Evolutionary conservation across 306 rosid species (phyloP).

Genomic region (Begonia loranthoides): DNA sequence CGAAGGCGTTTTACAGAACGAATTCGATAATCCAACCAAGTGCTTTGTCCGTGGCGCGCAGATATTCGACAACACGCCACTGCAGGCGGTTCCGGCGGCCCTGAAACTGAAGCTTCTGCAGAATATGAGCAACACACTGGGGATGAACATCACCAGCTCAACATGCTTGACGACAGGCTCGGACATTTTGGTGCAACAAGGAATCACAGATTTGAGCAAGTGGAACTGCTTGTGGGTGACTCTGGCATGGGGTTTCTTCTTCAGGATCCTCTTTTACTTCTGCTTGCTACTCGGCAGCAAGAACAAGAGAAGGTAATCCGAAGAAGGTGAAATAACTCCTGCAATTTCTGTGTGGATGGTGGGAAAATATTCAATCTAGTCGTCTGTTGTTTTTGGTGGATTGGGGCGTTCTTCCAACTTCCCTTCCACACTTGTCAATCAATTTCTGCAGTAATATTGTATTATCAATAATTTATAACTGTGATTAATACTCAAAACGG

Average conservation of each 20-base stretch:
- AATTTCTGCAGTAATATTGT: too few species aligned
- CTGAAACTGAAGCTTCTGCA: conserved; percentile 49
- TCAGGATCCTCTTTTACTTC: conserved; percentile 70
- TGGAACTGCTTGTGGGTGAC: conserved; percentile 83
- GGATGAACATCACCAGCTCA: conserved; percentile 38
- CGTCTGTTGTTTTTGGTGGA: too few species aligned
- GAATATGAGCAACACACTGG: conserved; percentile 49
- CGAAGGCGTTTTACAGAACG: conserved; percentile 72
- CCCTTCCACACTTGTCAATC: too few species aligned
- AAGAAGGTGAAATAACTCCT: too few species aligned
- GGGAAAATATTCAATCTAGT: too few species aligned
- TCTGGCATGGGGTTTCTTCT: conserved; percentile 87
- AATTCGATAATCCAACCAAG: conserved; percentile 39
- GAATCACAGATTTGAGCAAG: conserved; percentile 54
- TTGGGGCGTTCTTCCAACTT: too few species aligned
- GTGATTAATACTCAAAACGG: too few species aligned
- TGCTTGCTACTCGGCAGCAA: conserved; percentile 66
- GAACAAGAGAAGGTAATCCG: conserved; percentile 59
- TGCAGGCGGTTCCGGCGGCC: conserved; percentile 24
- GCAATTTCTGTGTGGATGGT: too few species aligned
- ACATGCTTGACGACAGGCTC: conserved; percentile 74
- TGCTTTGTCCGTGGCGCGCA: conserved; percentile 76
- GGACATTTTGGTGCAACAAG: conserved; percentile 59
- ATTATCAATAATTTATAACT: too few species aligned
- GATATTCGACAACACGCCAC: conserved; percentile 71